phyloP scores from a whole-genome alignment of 495 filamentous ascomycete species.

The Penicillium bialowiezense region DNA sequence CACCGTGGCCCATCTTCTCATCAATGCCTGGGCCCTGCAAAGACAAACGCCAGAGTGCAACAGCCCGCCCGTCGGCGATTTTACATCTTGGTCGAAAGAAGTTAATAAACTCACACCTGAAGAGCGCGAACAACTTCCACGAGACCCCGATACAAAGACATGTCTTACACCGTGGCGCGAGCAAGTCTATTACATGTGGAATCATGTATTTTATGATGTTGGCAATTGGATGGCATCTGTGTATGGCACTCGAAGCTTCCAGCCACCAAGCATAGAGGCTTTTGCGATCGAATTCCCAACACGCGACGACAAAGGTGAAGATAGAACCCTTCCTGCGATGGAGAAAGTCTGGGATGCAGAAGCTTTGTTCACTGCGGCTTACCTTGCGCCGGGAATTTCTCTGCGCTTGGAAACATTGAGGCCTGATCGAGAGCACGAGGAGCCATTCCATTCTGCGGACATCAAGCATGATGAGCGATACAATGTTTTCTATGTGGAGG shows the following conservation, averaged over 20 bases:
- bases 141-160: neutral
- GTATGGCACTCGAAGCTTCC: no score
- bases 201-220: no score
- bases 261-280: neutral
- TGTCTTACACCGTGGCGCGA: no score
- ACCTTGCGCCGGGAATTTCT: neutral
- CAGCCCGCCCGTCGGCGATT: no score
- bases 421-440: neutral
- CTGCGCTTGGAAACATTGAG: slow-evolving; percentile 1
- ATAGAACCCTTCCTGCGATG: neutral
- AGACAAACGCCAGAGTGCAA: no score
- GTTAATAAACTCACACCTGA: no score
- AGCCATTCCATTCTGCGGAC: neutral
- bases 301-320: neutral
- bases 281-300: neutral
- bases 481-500: neutral
- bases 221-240: no score
- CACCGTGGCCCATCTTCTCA: no score
- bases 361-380: neutral
- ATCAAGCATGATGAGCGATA: neutral
- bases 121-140: no score
- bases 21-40: no score
- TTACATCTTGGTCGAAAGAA: no score
- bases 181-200: no score
- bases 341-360: neutral